phyloP scores from a whole-genome alignment of 257 asterid genomes.

The Jaltomata sinuosa region DNA sequence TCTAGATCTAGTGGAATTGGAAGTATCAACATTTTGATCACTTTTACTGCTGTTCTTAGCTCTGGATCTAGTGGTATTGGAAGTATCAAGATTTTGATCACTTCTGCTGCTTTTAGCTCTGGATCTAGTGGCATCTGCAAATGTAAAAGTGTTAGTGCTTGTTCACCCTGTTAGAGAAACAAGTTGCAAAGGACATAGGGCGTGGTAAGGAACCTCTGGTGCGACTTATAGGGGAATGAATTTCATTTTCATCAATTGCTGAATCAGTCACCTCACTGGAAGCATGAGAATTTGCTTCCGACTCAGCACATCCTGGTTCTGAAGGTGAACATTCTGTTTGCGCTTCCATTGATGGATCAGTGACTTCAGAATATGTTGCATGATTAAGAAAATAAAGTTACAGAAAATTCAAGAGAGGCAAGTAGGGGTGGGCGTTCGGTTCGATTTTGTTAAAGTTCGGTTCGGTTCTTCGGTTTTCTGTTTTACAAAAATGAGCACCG shows the following conservation, averaged over 20 bases:
- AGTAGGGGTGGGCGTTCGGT: too few species aligned
- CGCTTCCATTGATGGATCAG: conserved; percentile 18
- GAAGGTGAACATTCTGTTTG: conserved; percentile 15
- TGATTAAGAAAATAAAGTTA: conserved; percentile 9
- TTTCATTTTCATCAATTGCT: conserved; percentile 50
- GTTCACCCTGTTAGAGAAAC: conserved; percentile 27
- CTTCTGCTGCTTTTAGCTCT: conserved; percentile 34
- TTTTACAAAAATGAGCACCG: too few species aligned
- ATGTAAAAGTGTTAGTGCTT: not conserved
- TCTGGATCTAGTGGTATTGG: conserved; percentile 33
- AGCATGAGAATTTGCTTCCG: conserved; percentile 31
- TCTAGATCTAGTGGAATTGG: conserved; percentile 33
- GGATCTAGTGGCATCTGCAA: conserved; percentile 57
- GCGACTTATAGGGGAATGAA: conserved; percentile 32
- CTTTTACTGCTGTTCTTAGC: conserved; percentile 29
- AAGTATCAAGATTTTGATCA: conserved; percentile 17
- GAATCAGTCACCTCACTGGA: conserved; percentile 48
- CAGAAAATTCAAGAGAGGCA: not conserved
- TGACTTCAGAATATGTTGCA: conserved; percentile 51
- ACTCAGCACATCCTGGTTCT: conserved; percentile 19
- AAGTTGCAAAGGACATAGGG: not conserved
- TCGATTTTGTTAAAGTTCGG: too few species aligned
- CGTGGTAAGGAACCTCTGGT: not conserved
- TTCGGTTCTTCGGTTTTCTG: too few species aligned
- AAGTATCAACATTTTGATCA: conserved; percentile 17